Percentiles rank a stretch among this genome's conserved stretches.
Conservation (phyloP, 1,284 basidiomycete species). For the Termitomyces sp. region DNA sequence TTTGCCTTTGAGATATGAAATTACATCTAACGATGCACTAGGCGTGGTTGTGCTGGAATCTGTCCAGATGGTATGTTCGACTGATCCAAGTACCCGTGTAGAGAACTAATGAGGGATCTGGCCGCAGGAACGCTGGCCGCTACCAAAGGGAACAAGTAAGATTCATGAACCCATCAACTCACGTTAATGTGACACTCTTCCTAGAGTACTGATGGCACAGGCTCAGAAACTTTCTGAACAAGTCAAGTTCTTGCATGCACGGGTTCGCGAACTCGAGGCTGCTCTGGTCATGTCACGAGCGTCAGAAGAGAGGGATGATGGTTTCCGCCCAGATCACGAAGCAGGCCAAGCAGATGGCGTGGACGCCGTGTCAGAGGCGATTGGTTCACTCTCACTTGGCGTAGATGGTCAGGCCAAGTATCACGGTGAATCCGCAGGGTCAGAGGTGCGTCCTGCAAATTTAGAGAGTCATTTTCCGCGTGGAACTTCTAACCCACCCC, state of each 20-base stretch:
- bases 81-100: neutral
- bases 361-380: slow-evolving; percentile 27
- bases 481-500: neutral
- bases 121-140: slow-evolving; percentile 41
- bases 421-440: slow-evolving; percentile 42
- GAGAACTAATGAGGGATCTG: neutral
- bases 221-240: slow-evolving; percentile 41
- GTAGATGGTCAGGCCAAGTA: slow-evolving; percentile 41
- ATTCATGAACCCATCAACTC: neutral
- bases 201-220: slow-evolving; percentile 43
- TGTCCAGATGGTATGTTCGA: slow-evolving; percentile 41
- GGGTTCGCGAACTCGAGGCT: slow-evolving; percentile 53
- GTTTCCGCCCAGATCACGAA: neutral
- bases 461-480: neutral
- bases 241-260: slow-evolving; percentile 37
- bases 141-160: slow-evolving; percentile 53
- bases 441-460: slow-evolving; percentile 32
- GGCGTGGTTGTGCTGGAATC: slow-evolving; percentile 46
- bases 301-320: slow-evolving; percentile 19
- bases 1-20: neutral
- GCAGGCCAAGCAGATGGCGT: slow-evolving; percentile 12
- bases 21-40: slow-evolving; percentile 10
- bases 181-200: neutral
- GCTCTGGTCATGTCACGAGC: slow-evolving; percentile 34
- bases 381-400: slow-evolving; percentile 42